A percentile compares a stretch with the other conserved stretches of the same genome.
Conservation (phyloP, 768 basidiomycete genomes). For the Hypholoma sublateritium region DNA sequence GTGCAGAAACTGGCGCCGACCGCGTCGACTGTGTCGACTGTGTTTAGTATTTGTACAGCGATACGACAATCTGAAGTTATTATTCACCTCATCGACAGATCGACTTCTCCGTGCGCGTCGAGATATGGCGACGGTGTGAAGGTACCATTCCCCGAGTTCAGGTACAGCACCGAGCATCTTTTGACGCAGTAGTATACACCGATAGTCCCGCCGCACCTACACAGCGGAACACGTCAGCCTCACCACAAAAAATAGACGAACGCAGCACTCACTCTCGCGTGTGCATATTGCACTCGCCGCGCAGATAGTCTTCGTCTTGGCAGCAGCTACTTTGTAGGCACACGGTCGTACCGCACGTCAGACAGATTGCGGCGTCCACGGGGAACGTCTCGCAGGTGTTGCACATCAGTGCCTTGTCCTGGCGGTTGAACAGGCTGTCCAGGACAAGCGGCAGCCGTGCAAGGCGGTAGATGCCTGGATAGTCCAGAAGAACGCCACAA, state of each 20-base stretch:
- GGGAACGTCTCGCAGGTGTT: constrained; percentile 77
- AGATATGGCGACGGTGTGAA: constrained; percentile 89
- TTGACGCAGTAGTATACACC: constrained; percentile 93
- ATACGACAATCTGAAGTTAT: no score
- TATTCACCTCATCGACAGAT: constrained; percentile 83
- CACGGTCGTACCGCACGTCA: constrained; percentile 84
- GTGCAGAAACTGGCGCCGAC: constrained; percentile 86
- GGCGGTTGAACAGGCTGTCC: constrained; percentile 79
- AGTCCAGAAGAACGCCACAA: constrained; percentile 80
- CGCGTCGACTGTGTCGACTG: constrained; percentile 54
- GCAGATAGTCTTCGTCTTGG: constrained; percentile 59
- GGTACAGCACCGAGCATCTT: constrained; percentile 84
- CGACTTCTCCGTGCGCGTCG: constrained; percentile 92
- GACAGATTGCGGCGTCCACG: constrained; percentile 84
- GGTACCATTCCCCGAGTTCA: constrained; percentile 87
- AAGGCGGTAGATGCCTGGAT: constrained; percentile 80
- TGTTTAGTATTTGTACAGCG: no score
- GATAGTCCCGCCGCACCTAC: constrained; percentile 85
- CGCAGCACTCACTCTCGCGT: constrained; percentile 76
- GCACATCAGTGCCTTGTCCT: constrained; percentile 75
- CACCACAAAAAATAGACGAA: constrained; percentile 5
- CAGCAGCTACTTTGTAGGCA: constrained; percentile 96
- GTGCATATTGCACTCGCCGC: constrained; percentile 96
- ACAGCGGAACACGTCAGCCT: not conserved
- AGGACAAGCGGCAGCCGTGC: constrained; percentile 78